Base-by-base conservation (phyloP, 345 rosid species). In the Bruguiera parviflora region DNA sequence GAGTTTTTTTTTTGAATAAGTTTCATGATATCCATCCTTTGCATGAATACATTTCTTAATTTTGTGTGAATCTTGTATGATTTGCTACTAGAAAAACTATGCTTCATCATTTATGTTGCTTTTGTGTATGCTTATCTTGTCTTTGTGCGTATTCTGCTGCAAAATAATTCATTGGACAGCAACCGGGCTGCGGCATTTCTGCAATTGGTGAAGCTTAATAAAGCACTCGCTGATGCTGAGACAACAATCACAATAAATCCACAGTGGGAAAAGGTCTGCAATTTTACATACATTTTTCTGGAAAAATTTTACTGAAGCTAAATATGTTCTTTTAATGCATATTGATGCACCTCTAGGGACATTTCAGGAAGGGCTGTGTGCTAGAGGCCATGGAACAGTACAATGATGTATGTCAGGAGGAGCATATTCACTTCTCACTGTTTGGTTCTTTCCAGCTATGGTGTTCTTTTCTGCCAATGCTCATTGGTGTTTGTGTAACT, bases 121-220 rank as follows among this genome's bases (percentile, higher is more conserved):
- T 22, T 9, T 59, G 5, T 69, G 6, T 52, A 10, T 43, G 43
- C 10, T 29, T 58, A 19, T 55, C 22, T 33, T 16, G 8, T 61
- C 22, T 20, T 46, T 53, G 27, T 27, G 16, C 29, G 56, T 60
- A n/a, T 28, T 72, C 65, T 58, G 35, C 31, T 60, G 37, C 61
- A 39, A 35, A 8, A 20, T 72, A 53, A 71, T 56, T 55, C 6
- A 22, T 70, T 77, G 46, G 25, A 63, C 84, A 95, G 99, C 87
- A 95, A 95, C 72, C 96, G 97, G 56, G 97, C 97, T 71, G 99
- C 97, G 29, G 97, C 99, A 3, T 95, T 95, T 79, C 79, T 95
- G 75, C 85, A 85, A 70, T 79, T 95, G 75, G 96, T 87, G 31
- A 95, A 95, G 82, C 96, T 95, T 68, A 90, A 72, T 80, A 92